A percentile compares a stretch with the other conserved stretches of the same genome.
phyloP scores from a whole-genome alignment of 768 basidiomycete species.

The Mycena crocata region DNA sequence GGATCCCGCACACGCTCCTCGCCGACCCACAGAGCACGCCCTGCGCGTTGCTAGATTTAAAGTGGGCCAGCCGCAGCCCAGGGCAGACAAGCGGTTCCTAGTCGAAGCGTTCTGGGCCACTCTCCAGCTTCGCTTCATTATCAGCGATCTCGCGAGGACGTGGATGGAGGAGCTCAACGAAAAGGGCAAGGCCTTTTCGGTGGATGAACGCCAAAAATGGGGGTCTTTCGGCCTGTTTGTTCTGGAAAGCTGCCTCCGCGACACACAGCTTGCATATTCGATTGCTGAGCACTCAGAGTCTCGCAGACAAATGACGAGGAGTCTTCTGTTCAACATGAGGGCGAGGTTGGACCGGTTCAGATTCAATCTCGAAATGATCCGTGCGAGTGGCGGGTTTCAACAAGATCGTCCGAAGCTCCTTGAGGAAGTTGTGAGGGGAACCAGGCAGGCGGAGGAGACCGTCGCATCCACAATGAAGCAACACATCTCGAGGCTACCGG shows the following conservation, averaged over 20 bases:
- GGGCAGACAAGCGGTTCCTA: conserved; percentile 67
- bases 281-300: conserved; percentile 63
- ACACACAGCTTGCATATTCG: conserved; percentile 57
- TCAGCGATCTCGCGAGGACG: conserved; percentile 56
- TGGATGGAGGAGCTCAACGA: conserved; percentile 52
- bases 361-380: conserved; percentile 55
- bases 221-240: conserved; percentile 59
- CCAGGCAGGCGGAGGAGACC: conserved; percentile 3
- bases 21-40: conserved; percentile 59
- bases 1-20: conserved; percentile 50
- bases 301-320: conserved; percentile 63
- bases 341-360: conserved; percentile 61
- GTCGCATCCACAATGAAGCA: conserved; percentile 30
- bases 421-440: conserved; percentile 17
- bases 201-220: conserved; percentile 56
- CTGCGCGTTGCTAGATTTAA: conserved; percentile 62
- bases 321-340: conserved; percentile 56
- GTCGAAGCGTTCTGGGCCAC: conserved; percentile 72
- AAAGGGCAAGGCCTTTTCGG: conserved; percentile 33
- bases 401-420: conserved; percentile 39
- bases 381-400: conserved; percentile 40
- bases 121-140: conserved; percentile 62
- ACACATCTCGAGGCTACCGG: conserved; percentile 30
- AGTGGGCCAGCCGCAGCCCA: conserved; percentile 68
- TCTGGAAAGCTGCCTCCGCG: conserved; percentile 56